phyloP scores from a whole-genome alignment of 257 asterid species.

The Solanum sitiens region DNA sequence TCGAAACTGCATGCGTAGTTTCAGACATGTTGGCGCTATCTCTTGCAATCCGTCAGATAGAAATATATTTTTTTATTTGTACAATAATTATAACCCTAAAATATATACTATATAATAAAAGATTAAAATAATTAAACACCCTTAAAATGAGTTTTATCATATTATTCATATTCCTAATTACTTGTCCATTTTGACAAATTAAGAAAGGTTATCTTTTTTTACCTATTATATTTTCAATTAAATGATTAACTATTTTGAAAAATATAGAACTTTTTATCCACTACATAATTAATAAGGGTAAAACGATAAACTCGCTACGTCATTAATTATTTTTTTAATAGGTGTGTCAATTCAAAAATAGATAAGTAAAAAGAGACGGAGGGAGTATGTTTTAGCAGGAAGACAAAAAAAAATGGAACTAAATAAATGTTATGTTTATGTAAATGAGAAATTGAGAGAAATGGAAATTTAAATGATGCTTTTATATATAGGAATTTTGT shows the following conservation, averaged over 20 bases:
- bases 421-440: neutral
- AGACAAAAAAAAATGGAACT: neutral
- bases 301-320: fast-evolving
- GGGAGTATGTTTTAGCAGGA: fast-evolving
- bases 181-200: too few species aligned
- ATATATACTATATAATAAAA: neutral
- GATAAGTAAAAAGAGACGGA: too few species aligned
- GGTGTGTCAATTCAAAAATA: too few species aligned
- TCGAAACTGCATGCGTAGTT: neutral
- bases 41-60: neutral
- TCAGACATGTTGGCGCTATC: neutral
- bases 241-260: too few species aligned
- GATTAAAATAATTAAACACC: neutral
- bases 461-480: too few species aligned
- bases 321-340: too few species aligned
- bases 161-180: too few species aligned
- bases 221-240: too few species aligned
- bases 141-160: neutral
- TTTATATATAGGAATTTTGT: neutral
- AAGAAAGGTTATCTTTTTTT: too few species aligned
- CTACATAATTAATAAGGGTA: too few species aligned
- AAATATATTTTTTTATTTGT: neutral
- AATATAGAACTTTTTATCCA: fast-evolving
- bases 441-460: neutral
- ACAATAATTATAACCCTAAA: neutral